These are phyloP conservation scores for Pichia sp. DNA, from an alignment of 1,139 yeast genomes.

Conservation along the genomic window DNA sequence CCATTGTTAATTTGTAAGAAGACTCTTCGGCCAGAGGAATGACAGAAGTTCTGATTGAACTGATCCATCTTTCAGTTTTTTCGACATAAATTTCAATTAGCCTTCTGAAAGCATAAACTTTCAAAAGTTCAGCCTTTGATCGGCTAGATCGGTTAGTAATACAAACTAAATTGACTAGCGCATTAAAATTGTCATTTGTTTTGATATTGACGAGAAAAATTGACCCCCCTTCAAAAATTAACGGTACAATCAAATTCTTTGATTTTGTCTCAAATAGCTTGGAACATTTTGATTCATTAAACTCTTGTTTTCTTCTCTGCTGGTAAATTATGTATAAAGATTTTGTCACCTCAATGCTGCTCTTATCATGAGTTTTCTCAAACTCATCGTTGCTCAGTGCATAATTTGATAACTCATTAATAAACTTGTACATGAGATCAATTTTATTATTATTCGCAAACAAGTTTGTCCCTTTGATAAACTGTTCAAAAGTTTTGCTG, in stretches of 20 bases:
- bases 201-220: slow-evolving; percentile 22
- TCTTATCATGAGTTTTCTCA: too few relatives aligned
- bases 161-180: slow-evolving; percentile 21
- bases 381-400: too few relatives aligned
- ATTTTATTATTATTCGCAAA: too few relatives aligned
- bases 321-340: too few relatives aligned
- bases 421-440: too few relatives aligned
- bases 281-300: slow-evolving; percentile 23
- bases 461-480: too few relatives aligned
- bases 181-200: slow-evolving; percentile 10
- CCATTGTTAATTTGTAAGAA: slow-evolving; percentile 20
- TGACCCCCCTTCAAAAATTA: slow-evolving; percentile 22
- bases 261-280: slow-evolving; percentile 16
- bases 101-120: slow-evolving; percentile 19
- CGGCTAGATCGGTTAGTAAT: slow-evolving; percentile 18
- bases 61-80: slow-evolving; percentile 18
- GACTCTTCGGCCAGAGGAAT: slow-evolving; percentile 13
- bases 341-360: too few relatives aligned
- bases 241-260: slow-evolving; percentile 23
- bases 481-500: too few relatives aligned
- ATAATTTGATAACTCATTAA: too few relatives aligned
- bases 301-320: slow-evolving; percentile 14
- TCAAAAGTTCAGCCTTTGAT: slow-evolving; percentile 21
- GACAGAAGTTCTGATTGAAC: slow-evolving; percentile 17
- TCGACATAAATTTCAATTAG: slow-evolving; percentile 25